Evolutionary conservation across 768 basidiomycete genomes (phyloP).

Genomic region (Russula griseocarnosa): DNA sequence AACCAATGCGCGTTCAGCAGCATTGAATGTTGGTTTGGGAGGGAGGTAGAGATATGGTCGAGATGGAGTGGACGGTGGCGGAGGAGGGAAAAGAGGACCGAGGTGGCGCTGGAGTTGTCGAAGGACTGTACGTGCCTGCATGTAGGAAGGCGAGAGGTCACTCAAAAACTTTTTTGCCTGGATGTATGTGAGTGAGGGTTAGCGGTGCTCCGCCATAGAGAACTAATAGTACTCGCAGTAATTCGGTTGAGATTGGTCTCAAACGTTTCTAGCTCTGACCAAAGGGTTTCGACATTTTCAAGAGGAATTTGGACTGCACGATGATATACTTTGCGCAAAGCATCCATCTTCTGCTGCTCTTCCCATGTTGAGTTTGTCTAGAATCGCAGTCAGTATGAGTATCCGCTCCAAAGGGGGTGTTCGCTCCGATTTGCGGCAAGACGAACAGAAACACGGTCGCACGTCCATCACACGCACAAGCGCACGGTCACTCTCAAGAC

Average conservation of each 20-base stretch:
- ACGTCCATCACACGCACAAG: conserved; percentile 26
- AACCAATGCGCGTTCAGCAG: conserved; percentile 68
- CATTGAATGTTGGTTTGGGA: conserved; percentile 65
- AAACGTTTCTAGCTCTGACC: conserved; percentile 92
- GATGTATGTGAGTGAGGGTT: neutral
- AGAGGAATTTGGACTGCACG: conserved; percentile 92
- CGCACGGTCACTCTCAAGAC: conserved; percentile 25
- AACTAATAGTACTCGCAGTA: conserved; percentile 45
- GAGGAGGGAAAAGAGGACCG: conserved; percentile 53
- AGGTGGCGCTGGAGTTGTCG: conserved; percentile 74
- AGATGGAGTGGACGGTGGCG: conserved; percentile 41
- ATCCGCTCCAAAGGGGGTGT: conserved; percentile 14
- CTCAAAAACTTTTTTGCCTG: conserved; percentile 94
- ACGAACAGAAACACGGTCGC: conserved; percentile 13
- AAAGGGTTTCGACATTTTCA: conserved; percentile 86
- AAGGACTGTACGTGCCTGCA: conserved; percentile 89
- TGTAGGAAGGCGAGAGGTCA: conserved; percentile 88
- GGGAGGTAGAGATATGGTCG: conserved; percentile 56
- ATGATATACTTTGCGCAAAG: conserved; percentile 86
- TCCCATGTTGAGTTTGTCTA: conserved; percentile 87
- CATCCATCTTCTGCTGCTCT: conserved; percentile 92
- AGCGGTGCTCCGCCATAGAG: neutral
- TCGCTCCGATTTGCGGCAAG: conserved; percentile 16
- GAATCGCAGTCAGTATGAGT: conserved; percentile 21
- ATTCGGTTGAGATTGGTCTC: conserved; percentile 86